Percentiles rank a stretch among this genome's conserved stretches.
Evolutionary conservation across 2,329 filamentous ascomycete species (phyloP).

Genomic region (Cryoendolithus antarcticus): DNA sequence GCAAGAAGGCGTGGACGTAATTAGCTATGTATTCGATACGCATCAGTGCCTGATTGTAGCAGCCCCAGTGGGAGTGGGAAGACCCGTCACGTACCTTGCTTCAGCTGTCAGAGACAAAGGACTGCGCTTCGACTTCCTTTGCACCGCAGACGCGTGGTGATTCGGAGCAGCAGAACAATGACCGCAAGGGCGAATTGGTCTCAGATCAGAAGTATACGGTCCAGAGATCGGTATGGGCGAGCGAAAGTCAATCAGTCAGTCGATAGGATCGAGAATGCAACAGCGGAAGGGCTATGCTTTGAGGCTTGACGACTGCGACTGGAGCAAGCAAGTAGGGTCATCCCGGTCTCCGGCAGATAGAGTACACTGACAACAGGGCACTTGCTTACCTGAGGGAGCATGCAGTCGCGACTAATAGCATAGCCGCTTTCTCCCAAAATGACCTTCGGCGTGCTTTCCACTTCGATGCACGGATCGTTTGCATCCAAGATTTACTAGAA

Average conservation of each 20-base stretch:
- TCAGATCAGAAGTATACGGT: neutral
- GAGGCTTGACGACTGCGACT: constrained; percentile 2
- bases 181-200: neutral
- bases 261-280: constrained; percentile 2
- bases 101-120: no score
- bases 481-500: constrained; percentile 3
- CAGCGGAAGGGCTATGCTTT: constrained; percentile 2
- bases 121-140: neutral
- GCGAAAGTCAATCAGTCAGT: constrained; percentile 1
- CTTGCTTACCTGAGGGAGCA: no score
- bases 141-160: neutral
- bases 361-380: constrained; percentile 3
- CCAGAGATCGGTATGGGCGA: constrained; percentile 1
- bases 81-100: no score
- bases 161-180: constrained; percentile 1
- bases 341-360: constrained; percentile 5
- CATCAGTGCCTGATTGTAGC: no score
- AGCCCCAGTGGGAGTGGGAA: no score
- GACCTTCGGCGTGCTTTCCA: no score
- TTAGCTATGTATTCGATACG: no score
- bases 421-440: no score
- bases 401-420: no score
- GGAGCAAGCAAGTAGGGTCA: constrained; percentile 6
- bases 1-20: no score
- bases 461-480: no score